Percentiles rank a stretch among this genome's conserved stretches.
These are phyloP conservation scores for Aspergillus sp. DNA, from an alignment of 2,329 filamentous ascomycete species.

Conservation along the genomic window DNA sequence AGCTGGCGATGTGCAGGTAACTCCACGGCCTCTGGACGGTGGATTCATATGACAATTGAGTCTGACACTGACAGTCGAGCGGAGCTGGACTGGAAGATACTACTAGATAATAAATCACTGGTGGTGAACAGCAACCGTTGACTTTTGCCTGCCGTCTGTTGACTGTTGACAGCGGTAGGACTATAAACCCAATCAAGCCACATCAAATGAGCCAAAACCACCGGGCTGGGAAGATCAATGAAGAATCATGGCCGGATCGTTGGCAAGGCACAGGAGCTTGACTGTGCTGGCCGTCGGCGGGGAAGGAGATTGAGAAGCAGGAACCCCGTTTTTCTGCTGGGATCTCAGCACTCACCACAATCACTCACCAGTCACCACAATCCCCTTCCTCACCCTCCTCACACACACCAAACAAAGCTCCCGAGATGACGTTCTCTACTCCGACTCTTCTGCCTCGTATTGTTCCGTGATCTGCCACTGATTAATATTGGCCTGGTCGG, in stretches of 20 bases:
- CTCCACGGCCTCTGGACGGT: not conserved
- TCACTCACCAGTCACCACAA: too few relatives aligned
- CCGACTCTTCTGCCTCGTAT: not conserved
- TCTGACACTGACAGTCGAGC: not conserved
- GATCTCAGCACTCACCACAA: slow-evolving; percentile 7
- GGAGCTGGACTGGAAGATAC: not conserved
- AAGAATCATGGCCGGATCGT: not conserved
- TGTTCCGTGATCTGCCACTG: too few relatives aligned
- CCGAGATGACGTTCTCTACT: not conserved
- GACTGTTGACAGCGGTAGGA: not conserved
- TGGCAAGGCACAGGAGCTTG: not conserved
- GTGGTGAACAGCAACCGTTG: not conserved
- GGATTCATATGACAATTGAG: not conserved
- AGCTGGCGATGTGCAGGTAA: slow-evolving; percentile 6
- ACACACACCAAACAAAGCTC: not conserved
- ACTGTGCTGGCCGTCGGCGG: slow-evolving; percentile 5
- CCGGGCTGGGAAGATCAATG: not conserved
- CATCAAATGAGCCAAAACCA: not conserved
- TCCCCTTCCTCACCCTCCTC: too few relatives aligned
- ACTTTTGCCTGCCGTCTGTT: not conserved
- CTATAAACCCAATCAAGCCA: not conserved
- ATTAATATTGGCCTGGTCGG: not conserved
- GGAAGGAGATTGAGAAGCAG: slow-evolving; percentile 20
- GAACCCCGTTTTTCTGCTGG: slow-evolving; percentile 23
- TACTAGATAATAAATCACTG: not conserved